Conservation (phyloP, 2,329 filamentous ascomycete genomes). For the Colletotrichum brevisporum region DNA sequence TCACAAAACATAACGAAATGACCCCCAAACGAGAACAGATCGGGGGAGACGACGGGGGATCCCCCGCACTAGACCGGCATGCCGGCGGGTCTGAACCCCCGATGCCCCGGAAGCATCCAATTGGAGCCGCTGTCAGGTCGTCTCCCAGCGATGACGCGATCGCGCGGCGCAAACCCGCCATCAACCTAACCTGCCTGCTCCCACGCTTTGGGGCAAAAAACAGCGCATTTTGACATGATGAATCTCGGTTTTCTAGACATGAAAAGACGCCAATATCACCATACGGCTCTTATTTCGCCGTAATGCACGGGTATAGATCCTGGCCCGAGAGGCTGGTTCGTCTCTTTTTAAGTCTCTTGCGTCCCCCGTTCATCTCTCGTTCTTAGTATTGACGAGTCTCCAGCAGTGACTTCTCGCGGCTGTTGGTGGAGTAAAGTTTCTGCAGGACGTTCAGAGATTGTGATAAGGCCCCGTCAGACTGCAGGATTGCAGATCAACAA, state of each 20-base stretch:
- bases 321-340: conserved; percentile 8
- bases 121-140: conserved; percentile 4
- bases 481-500: too few species aligned
- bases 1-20: neutral
- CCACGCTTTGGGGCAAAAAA: conserved; percentile 9
- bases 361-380: neutral
- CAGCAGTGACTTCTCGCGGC: neutral
- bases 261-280: neutral
- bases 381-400: neutral
- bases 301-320: conserved; percentile 23
- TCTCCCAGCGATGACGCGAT: conserved; percentile 35
- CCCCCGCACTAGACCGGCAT: conserved; percentile 23
- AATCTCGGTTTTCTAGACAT: neutral
- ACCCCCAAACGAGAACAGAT: neutral
- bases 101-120: conserved; percentile 30
- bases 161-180: conserved; percentile 35
- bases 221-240: conserved; percentile 5
- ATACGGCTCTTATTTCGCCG: conserved; percentile 23
- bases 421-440: neutral
- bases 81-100: conserved; percentile 17
- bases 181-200: conserved; percentile 13
- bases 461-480: neutral
- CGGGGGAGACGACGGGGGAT: conserved; percentile 1
- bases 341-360: neutral
- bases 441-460: neutral